Evolutionary conservation across 441 rosid species (phyloP), one percentile per base, ranked within the genome.

Genomic region (Raphanus hybrid): DNA sequence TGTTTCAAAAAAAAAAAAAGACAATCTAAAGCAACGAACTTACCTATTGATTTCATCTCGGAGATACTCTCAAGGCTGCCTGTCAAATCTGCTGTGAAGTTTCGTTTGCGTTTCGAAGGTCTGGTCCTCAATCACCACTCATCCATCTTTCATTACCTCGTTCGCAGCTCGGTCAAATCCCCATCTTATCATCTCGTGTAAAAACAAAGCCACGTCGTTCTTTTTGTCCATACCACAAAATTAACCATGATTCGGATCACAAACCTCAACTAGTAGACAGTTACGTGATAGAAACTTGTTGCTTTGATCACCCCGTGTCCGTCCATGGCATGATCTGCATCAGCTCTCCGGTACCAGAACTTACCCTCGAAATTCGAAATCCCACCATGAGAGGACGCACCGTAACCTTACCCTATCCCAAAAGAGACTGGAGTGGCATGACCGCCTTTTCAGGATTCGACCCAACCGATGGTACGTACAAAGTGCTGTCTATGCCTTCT

Each of bases 291-390:
- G 11, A 1, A 57, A 9, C 4, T 9, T 1, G 1, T 57, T 10
- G 14, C 14, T 20, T 20, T 12, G 62, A 26, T 20, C 6, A 5
- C 39, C 39, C 39, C 12, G 6, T 10, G 5, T 57, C 62, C n/a
- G 62, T 57, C 6, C 62, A 57, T 11, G 62, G 62, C 62, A 3
- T 57, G 62, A 57, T 57, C 12, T 57, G n/a, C 62, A 57, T 20
- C 32, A 35, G 39, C 39, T 4, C 32, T 23, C 32, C 7, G 7
- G 39, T 34, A 34, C 6, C 39, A 34, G 39, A 34, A 34, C 8
- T 34, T 7, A 57, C 50, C 14, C 50, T 11, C 50, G 14, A 43
- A 20, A 9, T 57, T 0, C 9, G 62, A n/a, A 57, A 57, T 6
- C 62, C 32, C n/a, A 57, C 62, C 62, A 57, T 10, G n/a, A 57